Evolutionary conservation across 257 asterid species (phyloP), one percentile per base, ranked within the genome.

Genomic region (Buddleja alternifolia): DNA sequence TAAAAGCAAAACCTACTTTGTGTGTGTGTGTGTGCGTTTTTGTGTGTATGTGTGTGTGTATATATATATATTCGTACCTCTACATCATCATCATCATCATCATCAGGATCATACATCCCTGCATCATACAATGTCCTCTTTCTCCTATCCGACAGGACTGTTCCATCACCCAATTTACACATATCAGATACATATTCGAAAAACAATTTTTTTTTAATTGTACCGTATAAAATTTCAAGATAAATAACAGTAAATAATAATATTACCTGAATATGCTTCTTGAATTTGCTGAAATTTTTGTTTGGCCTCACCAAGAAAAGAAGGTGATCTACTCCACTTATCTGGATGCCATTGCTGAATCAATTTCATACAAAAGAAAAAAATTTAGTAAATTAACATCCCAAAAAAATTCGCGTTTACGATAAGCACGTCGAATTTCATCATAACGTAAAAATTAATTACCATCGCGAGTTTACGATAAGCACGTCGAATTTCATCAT

Each of bases 341-440:
- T 93, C 98, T 2, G 97, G 98, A 73, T 93, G 98, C 96, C 98
- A 93, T 93, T 78, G 86, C 97, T 87, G 88, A 76, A 80, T 59
- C 54, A 50, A 75, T 81, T 7, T 44, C 15, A 71, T n/a, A 10
- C 62, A 57, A 56, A 2, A 4, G 5, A 29, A 29, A 29, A 29
- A 29, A 29, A 29, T 29, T 63, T 39, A 78, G 10, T 16, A 55
- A 39, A 10, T 21, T 1, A 60, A 55, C 44, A 14, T 34, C 40
- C 11, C n/a, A 34, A 48, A 66, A 44, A 12, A 4, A 25, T n/a
- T 29, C 98, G 8, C 90, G 88, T 68, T 82, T 86, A 4, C 86
- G 91, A 66, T 88, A 93, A 3, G 97, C 94, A 1, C 90, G 85
- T 15, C 89, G 83, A 12, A 90, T 84, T 64, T 90, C 87, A 66